Base-by-base conservation (phyloP, 306 rosid species). In the Dryas alaskensis region DNA sequence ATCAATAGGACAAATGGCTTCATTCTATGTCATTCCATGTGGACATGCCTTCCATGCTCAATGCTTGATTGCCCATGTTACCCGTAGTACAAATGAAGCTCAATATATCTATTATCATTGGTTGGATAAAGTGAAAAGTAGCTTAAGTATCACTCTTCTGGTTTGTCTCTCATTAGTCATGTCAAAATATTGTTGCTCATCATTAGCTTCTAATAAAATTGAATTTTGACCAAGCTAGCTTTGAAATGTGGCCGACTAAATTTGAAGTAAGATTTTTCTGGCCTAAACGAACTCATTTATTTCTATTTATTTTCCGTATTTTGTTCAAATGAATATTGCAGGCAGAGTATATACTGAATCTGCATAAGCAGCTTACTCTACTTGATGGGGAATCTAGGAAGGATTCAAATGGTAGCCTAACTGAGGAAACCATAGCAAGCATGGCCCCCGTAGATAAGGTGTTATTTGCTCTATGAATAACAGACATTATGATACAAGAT, bases 11-110 rank as follows among this genome's bases (percentile, higher is more conserved):
- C 90, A 87, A 76, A 89, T 94, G 96, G 90, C 98, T 60, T 94
- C 98, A 3, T 94, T 94, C 84, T 94, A 91, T 83, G 94, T 94
- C 79, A 91, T 91, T 73, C 98, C 97, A 5, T 94, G 98, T 59
- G 95, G 92, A 60, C 96, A 94, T 54, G 86, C 92, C 81, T 94
- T 94, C 87, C 98, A 94, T 74, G 86, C 97, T 10, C 84, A 88
- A 51, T 94, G 98, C 79, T 79, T 94, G 78, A 87, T 94, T 68
- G 92, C 97, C 16, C 98, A 94, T 39, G 98, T 94, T 76, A 91
- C 98, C 50, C 98, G 95, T 19, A 88, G 96, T 58, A 91, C 96
- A 2, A 77, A 69, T 64, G 94, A 83, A 79, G 52, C 87, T 77
- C 96, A 88, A 74, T 49, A 25, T 55, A 61, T 64, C 11, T 45